Evolutionary conservation across 768 basidiomycete genomes (phyloP), one percentile per base, ranked within the genome.

Genomic region (Gloeostereum incarnatum): DNA sequence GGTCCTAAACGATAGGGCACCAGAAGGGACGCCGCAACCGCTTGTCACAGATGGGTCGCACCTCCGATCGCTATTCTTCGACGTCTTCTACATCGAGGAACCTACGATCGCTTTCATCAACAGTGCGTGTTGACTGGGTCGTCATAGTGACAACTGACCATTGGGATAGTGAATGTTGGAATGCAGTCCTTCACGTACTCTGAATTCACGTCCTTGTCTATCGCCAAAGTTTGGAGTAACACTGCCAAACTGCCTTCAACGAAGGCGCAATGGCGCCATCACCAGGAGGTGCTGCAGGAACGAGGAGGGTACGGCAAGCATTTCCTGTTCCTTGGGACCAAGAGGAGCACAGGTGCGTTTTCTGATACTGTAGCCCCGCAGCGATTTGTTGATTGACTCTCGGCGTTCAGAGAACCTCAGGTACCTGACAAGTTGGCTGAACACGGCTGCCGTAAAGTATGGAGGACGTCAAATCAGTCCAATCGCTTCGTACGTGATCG

Each of bases 31-130:
- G 20, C 38, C 47, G 4, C 51, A 57, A 29, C 60, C 61, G 1
- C 51, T 71, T 27, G 55, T 68, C 18, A 63, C 63, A 0, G 60
- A 67, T 41, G 67, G 68, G 10, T 54, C 56, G 0, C 59, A 61
- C 29, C 46, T 69, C 20, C 62, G 62, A 5, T 58, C 64, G 2
- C 49, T 68, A 3, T 59, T 65, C 42, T 51, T 61, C 29, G 66
- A 66, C 37, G 42, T 59, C 0, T 61, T 66, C 42, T 69, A 65
- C 43, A 66, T 71, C 33, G 60, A 63, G 7, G 66, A 71, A 32
- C 66, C 67, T 2, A 65, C 67, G 2, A 48, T 71, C 4, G 56
- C 57, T 2, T 68, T 69, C 36, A 49, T 62, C 20, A 58, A 59
- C 33, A 50, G 63, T 61, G 38, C 24, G 57, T 46, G 10, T 6